A percentile compares a stretch with the other conserved stretches of the same genome.
Evolutionary conservation across 2,329 filamentous ascomycete genomes (phyloP).

Genomic region (Beauveria medogensis): DNA sequence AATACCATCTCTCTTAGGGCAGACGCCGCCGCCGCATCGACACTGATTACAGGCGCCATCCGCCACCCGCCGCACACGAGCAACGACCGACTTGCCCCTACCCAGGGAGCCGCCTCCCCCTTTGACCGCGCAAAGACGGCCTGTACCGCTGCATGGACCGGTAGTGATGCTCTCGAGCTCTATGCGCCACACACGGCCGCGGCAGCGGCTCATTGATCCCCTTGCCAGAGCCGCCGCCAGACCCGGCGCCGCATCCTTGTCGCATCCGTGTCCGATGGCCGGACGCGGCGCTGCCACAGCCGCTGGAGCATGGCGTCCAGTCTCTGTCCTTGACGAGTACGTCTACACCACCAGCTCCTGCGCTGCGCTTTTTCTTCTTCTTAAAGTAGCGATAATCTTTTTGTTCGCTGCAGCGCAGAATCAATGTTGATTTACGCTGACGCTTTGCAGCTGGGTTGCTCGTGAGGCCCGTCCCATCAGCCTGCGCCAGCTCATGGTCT

Average conservation of each 20-base stretch:
- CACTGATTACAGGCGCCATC: background rate
- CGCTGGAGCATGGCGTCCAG: constrained; percentile 44
- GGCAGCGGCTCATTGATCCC: constrained; percentile 14
- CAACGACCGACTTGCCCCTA: background rate
- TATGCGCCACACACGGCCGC: constrained; percentile 28
- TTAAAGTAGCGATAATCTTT: background rate
- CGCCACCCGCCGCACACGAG: background rate
- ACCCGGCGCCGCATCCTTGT: background rate
- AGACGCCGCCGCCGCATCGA: background rate
- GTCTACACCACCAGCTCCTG: constrained; percentile 15
- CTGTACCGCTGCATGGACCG: constrained; percentile 1
- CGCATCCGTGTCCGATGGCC: background rate
- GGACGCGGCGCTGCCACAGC: constrained; percentile 10
- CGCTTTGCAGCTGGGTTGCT: constrained; percentile 68
- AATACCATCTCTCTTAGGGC: background rate
- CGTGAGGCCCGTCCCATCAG: constrained; percentile 93
- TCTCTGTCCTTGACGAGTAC: constrained; percentile 58
- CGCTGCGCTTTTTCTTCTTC: background rate
- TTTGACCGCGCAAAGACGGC: background rate
- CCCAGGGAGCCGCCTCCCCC: background rate
- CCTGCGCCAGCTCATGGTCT: constrained; percentile 92
- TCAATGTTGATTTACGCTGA: background rate
- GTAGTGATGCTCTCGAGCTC: constrained; percentile 27
- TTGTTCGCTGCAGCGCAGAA: background rate
- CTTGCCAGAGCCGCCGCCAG: background rate